These are phyloP conservation scores for Colletotrichum sansevieriae DNA, from an alignment of 2,329 filamentous ascomycete genomes.

Conservation along the genomic window DNA sequence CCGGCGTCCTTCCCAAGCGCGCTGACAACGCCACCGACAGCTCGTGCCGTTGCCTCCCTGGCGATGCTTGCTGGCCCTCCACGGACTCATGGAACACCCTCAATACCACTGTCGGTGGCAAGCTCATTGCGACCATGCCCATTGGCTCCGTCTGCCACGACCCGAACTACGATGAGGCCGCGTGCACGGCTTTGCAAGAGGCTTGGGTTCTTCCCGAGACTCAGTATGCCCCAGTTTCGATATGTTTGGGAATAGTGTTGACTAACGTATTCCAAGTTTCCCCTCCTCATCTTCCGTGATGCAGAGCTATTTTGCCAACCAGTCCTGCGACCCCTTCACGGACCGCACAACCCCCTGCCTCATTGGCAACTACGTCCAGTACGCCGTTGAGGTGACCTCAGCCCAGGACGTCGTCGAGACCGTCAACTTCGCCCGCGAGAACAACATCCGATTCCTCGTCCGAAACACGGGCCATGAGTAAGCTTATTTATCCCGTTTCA, in stretches of 20 bases:
- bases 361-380: slow-evolving; percentile 58
- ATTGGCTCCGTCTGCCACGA: slow-evolving; percentile 66
- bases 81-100: slow-evolving; percentile 60
- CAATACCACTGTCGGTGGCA: slow-evolving; percentile 64
- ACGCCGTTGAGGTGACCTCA: slow-evolving; percentile 52
- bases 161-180: slow-evolving; percentile 57
- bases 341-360: slow-evolving; percentile 54
- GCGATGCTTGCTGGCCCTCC: slow-evolving; percentile 67
- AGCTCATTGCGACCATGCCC: slow-evolving; percentile 65
- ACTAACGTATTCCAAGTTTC: slow-evolving; percentile 45
- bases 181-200: slow-evolving; percentile 55
- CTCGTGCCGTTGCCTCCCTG: slow-evolving; percentile 61
- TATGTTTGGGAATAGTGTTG: neutral
- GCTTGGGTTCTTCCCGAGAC: slow-evolving; percentile 52
- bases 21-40: slow-evolving; percentile 19
- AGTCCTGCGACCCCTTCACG: slow-evolving; percentile 55
- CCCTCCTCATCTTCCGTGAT: slow-evolving; percentile 56
- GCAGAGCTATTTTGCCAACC: slow-evolving; percentile 54
- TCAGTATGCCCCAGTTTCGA: slow-evolving; percentile 48
- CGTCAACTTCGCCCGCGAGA: slow-evolving; percentile 54
- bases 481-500: slow-evolving; percentile 40
- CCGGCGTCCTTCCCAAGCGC: slow-evolving; percentile 35
- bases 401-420: slow-evolving; percentile 49
- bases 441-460: slow-evolving; percentile 53
- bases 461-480: slow-evolving; percentile 52